Evolutionary conservation across 176 grass and related monocot species (phyloP), one percentile per base, ranked within the genome.

Genomic region (Phoenix dactylifera): DNA sequence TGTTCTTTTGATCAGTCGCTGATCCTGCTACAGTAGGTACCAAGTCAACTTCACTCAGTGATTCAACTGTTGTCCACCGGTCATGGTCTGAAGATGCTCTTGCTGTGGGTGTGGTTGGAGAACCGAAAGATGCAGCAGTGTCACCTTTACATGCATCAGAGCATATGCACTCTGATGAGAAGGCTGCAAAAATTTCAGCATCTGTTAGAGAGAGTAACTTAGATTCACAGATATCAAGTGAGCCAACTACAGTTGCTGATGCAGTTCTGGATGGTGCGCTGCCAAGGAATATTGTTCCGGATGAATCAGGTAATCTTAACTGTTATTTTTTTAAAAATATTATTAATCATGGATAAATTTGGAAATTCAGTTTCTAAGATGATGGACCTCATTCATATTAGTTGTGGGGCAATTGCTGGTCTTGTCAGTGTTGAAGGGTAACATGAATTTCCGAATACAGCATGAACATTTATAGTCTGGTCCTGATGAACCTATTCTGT

Each of bases 1-100:
- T 74, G 19, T 76, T 26, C 6, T 17, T 73, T 77, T 60, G 22
- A 66, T 48, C 24, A 63, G 67, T 69, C 52, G 1, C 62, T 56
- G 61, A 66, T 71, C 18, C 23, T 60, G 39, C 17, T 35, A 57
- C 39, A 52, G 54, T 22, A 60, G 50, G 24, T 69, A 23, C 26
- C 15, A 54, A 19, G 6, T 54, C 20, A 25, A 9, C 20, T 63
- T 73, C 26, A 12, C n/a, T 19, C 9, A 44, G 25, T 25, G 55
- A 63, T 55, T 63, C 59, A 48, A 55, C 14, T 23, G 24, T 22
- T 62, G 3, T 20, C 25, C 29, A 54, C 18, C 50, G 25, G 18
- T 24, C 23, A 29, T 18, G 15, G 16, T 50, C 68, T 32, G 55
- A 60, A 22, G 68, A 58, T 26, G 7, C 26, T 61, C 26, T 44